Base-by-base conservation (phyloP, 1,139 yeast species). In the Debaryomyces psychrophilus region DNA sequence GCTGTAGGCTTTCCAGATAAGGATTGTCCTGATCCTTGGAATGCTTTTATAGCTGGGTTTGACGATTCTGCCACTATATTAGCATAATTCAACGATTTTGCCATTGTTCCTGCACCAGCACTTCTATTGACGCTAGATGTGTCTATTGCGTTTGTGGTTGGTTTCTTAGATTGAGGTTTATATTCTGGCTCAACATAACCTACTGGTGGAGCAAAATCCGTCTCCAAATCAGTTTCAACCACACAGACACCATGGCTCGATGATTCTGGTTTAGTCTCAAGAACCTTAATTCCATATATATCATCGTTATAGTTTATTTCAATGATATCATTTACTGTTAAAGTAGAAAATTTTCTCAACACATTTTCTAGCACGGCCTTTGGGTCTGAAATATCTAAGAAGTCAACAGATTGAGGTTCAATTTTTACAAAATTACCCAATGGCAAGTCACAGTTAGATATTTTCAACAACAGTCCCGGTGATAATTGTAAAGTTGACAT, bases 121-220 rank as follows among this genome's bases (percentile, higher is more conserved):
- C 79, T 64, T 50, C 67, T 59, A 53, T 65, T 69, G 6, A 73
- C 75, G 43, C 59, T 64, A 3, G 68, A 51, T 2, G 77, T 75
- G 29, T 65, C 62, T 27, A 71, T 71, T 9, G 73, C 65, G 18
- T 56, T 68, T 9, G 62, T 56, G 0, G 68, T 56, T 2, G 81
- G 72, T 47, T 71, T 71, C 15, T 64, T 56, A 0, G 58, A 61
- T 42, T 60, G 57, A 6, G 77, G 78, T 41, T 61, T 68, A 53
- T 82, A 82, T 55, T 83, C 87, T 1, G 96, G 96, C 61, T 93
- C 99, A 25, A 89, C 97, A 60, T 95, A 95, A 0, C 99, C 99
- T 4, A 93, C 97, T 0, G 99, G 99, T 3, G 99, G 96, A 2
- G 98, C 99, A 71, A 95, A 95, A 62, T 95, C 99, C 0, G 97